Conservation (phyloP, 2,329 filamentous ascomycete species). For the Nannizziopsis arthrosporioides region DNA sequence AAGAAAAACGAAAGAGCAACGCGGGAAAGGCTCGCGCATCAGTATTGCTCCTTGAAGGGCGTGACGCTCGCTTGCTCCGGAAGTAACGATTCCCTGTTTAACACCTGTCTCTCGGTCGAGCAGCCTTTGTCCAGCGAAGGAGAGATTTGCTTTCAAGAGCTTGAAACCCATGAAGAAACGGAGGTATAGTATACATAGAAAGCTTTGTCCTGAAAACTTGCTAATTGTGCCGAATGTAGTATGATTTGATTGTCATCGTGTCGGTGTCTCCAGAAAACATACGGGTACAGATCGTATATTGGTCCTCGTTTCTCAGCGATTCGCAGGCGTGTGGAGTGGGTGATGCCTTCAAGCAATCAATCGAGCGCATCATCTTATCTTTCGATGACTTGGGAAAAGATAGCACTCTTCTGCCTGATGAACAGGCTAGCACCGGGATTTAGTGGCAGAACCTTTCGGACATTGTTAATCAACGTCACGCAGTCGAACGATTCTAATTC, state of each 20-base stretch:
- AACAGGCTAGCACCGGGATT: too few relatives aligned
- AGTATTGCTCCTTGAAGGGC: constrained; percentile 11
- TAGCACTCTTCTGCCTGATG: too few relatives aligned
- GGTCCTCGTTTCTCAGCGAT: constrained; percentile 4
- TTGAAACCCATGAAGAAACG: constrained; percentile 12
- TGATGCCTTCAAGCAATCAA: background rate
- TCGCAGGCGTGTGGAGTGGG: background rate
- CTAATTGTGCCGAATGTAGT: constrained; percentile 7
- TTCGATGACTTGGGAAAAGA: too few relatives aligned
- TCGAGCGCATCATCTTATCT: background rate
- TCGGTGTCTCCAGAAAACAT: constrained; percentile 3
- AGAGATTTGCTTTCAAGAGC: constrained; percentile 6
- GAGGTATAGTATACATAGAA: constrained; percentile 6
- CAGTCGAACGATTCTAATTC: too few relatives aligned
- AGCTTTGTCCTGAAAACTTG: background rate
- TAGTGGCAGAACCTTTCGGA: too few relatives aligned
- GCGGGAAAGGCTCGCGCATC: constrained; percentile 5
- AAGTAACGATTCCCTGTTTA: constrained; percentile 6
- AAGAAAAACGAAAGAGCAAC: constrained; percentile 6
- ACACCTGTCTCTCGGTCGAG: constrained; percentile 13
- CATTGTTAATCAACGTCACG: too few relatives aligned
- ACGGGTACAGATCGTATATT: constrained; percentile 10
- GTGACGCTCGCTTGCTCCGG: constrained; percentile 1
- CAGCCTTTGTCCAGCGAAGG: constrained; percentile 10
- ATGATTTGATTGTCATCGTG: constrained; percentile 12